Percentiles rank a stretch among this genome's conserved stretches.
Evolutionary conservation across 2,329 filamentous ascomycete species (phyloP).

Genomic region (Paecilomyces sp.): DNA sequence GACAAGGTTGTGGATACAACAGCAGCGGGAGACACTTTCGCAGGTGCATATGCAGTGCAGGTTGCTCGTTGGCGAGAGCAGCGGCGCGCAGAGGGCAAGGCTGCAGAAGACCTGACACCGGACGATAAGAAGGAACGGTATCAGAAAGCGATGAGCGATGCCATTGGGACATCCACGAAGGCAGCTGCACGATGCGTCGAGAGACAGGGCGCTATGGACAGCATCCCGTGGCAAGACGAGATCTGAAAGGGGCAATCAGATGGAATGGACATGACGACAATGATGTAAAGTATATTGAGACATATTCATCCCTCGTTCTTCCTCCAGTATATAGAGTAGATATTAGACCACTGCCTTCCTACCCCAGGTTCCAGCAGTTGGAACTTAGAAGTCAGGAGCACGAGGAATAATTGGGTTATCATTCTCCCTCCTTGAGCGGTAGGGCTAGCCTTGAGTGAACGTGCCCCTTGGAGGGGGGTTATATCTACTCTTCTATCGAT

Average conservation of each 20-base stretch:
- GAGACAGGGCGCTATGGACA: slow-evolving; percentile 39
- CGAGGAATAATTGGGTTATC: background rate
- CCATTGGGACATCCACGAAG: slow-evolving; percentile 34
- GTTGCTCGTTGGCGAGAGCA: slow-evolving; percentile 49
- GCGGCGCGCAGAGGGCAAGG: slow-evolving; percentile 42
- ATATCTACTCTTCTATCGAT: background rate
- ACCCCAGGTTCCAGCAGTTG: background rate
- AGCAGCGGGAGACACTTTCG: slow-evolving; percentile 89
- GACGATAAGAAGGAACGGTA: slow-evolving; percentile 29
- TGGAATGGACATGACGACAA: slow-evolving; percentile 6
- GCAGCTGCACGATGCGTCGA: slow-evolving; percentile 41
- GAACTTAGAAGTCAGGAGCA: background rate
- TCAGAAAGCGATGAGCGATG: slow-evolving; percentile 39
- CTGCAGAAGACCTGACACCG: slow-evolving; percentile 36
- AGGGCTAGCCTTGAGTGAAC: background rate
- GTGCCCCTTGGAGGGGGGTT: background rate
- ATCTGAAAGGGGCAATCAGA: slow-evolving; percentile 15
- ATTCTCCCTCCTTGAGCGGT: background rate
- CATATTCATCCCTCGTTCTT: background rate
- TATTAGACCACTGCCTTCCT: background rate
- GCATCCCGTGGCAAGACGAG: slow-evolving; percentile 43
- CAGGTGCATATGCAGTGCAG: slow-evolving; percentile 75
- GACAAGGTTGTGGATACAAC: slow-evolving; percentile 80
- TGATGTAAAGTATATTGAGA: slow-evolving; percentile 4
- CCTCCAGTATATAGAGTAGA: background rate